Conservation (phyloP, 108 stramenopile species). For the Skeletonema marinoi region DNA sequence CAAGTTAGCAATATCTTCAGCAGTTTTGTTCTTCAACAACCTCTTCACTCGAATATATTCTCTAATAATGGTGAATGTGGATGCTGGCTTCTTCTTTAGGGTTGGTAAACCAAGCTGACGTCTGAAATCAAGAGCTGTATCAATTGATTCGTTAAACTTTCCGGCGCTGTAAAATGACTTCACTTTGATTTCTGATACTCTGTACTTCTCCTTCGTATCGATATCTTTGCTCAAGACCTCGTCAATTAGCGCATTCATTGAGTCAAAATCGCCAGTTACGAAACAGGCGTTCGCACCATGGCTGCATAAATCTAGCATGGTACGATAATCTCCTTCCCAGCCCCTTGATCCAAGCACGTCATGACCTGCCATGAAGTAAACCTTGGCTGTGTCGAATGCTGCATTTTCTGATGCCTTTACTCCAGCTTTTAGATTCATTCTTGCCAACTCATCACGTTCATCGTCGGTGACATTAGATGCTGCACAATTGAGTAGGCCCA, state of each 20-base stretch:
- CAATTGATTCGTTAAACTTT: neutral
- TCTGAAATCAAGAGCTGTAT: neutral
- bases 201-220: no score
- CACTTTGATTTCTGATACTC: neutral
- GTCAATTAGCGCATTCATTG: neutral
- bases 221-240: no score
- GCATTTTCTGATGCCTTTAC: neutral
- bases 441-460: neutral
- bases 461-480: neutral
- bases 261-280: no score
- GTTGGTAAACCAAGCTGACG: no score
- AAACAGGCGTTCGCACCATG: no score
- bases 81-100: neutral
- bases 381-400: neutral
- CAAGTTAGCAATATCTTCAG: no score
- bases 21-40: no score
- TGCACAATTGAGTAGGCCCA: neutral
- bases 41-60: neutral
- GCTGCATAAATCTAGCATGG: no score
- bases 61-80: neutral
- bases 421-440: neutral
- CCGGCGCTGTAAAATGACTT: neutral
- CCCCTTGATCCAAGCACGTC: neutral
- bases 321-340: no score
- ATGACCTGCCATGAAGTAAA: neutral